Percentiles rank a stretch among this genome's conserved stretches.
Conservation (phyloP, 768 basidiomycete species). For the Collybia nuda region DNA sequence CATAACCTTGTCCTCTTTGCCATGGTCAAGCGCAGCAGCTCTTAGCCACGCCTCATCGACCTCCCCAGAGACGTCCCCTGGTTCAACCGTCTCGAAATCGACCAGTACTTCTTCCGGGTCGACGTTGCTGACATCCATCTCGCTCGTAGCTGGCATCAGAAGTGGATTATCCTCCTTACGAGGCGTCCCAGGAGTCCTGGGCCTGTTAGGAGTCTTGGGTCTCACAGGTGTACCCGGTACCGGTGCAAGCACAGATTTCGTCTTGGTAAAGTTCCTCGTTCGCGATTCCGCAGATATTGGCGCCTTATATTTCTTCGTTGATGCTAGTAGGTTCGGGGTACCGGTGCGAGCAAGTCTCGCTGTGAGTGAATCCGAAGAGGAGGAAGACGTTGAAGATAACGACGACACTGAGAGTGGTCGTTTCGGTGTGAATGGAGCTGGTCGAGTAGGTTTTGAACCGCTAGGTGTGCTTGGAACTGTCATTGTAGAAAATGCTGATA, state of each 20-base stretch:
- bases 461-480: conserved; percentile 28
- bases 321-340: conserved; percentile 23
- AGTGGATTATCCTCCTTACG: conserved; percentile 45
- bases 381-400: conserved; percentile 25
- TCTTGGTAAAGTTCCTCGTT: conserved; percentile 12
- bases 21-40: conserved; percentile 45
- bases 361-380: conserved; percentile 18
- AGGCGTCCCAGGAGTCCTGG: conserved; percentile 56
- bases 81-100: conserved; percentile 71
- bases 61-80: conserved; percentile 65
- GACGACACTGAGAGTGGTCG: conserved; percentile 39
- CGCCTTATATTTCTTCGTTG: conserved; percentile 71
- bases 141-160: conserved; percentile 48
- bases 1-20: conserved; percentile 83
- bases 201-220: conserved; percentile 36
- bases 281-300: conserved; percentile 48
- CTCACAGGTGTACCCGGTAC: conserved; percentile 54
- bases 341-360: conserved; percentile 32
- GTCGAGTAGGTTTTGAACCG: conserved; percentile 34
- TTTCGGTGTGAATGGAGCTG: conserved; percentile 55
- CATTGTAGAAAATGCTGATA: conserved; percentile 4
- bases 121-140: conserved; percentile 75
- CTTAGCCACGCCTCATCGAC: conserved; percentile 59
- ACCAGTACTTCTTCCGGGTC: conserved; percentile 77
- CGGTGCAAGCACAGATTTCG: conserved; percentile 37